Conservation (phyloP, 2,329 filamentous ascomycete genomes). For the Fusarium neocosmosporiellum region DNA sequence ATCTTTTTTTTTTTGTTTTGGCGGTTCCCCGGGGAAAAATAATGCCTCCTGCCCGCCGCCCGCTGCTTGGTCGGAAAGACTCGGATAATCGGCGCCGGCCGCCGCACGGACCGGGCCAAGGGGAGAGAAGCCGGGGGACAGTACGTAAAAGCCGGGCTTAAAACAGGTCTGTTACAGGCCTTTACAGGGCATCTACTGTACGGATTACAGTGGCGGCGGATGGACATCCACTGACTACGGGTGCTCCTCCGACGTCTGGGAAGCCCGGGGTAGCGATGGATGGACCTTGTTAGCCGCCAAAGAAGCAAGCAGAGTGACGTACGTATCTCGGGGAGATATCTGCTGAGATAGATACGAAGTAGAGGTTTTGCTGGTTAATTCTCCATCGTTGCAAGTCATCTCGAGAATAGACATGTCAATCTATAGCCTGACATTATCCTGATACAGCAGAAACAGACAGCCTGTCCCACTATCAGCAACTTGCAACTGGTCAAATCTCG, state of each 20-base stretch:
- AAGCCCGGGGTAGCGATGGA: slow-evolving; percentile 3
- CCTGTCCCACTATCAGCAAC: slow-evolving; percentile 27
- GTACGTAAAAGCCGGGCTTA: slow-evolving; percentile 19
- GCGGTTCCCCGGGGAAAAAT: slow-evolving; percentile 33
- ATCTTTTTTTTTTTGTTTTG: slow-evolving; percentile 47
- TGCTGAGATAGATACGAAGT: not conserved
- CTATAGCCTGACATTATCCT: slow-evolving; percentile 2
- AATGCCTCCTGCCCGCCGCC: slow-evolving; percentile 33
- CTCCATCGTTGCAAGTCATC: too few relatives aligned
- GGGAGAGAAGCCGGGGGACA: slow-evolving; percentile 19
- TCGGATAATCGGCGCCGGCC: slow-evolving; percentile 46
- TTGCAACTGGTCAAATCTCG: not conserved
- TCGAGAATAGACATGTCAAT: not conserved
- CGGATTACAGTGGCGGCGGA: slow-evolving; percentile 15
- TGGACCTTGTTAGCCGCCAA: slow-evolving; percentile 17
- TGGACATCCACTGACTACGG: slow-evolving; percentile 16
- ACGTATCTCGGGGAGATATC: not conserved
- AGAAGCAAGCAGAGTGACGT: slow-evolving; percentile 18
- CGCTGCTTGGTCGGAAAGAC: slow-evolving; percentile 41
- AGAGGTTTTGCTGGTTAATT: too few relatives aligned
- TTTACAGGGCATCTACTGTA: not conserved
- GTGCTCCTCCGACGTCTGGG: slow-evolving; percentile 12
- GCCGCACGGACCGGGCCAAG: slow-evolving; percentile 45
- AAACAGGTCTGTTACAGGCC: not conserved
- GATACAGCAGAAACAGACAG: not conserved